phyloP scores from a whole-genome alignment of 2,329 filamentous ascomycete species.

The Aspergillus nomiae region DNA sequence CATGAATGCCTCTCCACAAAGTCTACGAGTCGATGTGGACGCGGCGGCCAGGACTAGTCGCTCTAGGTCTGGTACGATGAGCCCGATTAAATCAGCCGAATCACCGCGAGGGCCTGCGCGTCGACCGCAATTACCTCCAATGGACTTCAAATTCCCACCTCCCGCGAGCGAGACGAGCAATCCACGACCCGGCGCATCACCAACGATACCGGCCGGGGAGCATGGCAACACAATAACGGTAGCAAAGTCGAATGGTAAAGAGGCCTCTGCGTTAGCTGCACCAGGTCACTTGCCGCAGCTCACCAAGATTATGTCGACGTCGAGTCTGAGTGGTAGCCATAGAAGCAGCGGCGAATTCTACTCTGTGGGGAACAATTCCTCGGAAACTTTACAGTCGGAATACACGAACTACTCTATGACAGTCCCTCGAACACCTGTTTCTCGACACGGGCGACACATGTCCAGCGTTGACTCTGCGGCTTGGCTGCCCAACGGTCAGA shows the following conservation, averaged over 20 bases:
- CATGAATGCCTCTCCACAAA: conserved; percentile 29
- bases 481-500: conserved; percentile 54
- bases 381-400: conserved; percentile 89
- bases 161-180: conserved; percentile 32
- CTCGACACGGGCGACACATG: conserved; percentile 44
- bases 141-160: conserved; percentile 61
- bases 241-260: conserved; percentile 24
- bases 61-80: conserved; percentile 27
- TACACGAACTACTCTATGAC: conserved; percentile 59
- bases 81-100: conserved; percentile 40
- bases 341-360: conserved; percentile 95
- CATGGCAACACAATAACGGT: conserved; percentile 14
- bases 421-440: conserved; percentile 54
- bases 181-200: conserved; percentile 30
- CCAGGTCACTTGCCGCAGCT: conserved; percentile 46
- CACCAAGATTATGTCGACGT: conserved; percentile 71
- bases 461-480: conserved; percentile 43
- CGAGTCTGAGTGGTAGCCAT: conserved; percentile 75
- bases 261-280: conserved; percentile 27
- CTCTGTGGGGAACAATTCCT: conserved; percentile 90
- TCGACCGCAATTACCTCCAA: conserved; percentile 38
- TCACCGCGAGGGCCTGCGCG: conserved; percentile 44
- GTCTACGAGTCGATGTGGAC: conserved; percentile 38
- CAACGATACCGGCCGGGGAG: conserved; percentile 31
- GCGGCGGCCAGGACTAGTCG: conserved; percentile 28